Base-by-base conservation (phyloP, 306 rosid genomes). In the Lagenaria siceraria region DNA sequence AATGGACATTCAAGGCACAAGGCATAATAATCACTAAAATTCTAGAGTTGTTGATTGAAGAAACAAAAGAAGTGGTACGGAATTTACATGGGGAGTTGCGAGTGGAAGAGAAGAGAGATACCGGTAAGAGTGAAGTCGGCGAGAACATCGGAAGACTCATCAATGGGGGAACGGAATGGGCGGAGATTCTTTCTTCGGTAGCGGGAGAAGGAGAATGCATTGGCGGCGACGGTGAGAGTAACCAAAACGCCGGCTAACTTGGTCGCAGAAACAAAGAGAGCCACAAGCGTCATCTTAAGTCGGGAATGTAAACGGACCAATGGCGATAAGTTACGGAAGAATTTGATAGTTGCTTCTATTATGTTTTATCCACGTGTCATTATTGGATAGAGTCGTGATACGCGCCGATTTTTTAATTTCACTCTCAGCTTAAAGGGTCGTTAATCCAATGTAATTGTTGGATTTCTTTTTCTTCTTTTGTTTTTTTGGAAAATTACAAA, bases 211-310 rank as follows among this genome's bases (percentile, higher is more conserved):
- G 97, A 88, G 88, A 86, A 85, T 21, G 85, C 97, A 84, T 95
- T 95, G 77, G 90, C 89, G 62, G 97, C 96, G 77, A 92, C 84
- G 78, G 91, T 80, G 81, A 89, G 78, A 1, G 91, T 87, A 7
- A 79, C 84, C 24, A 92, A 27, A 21, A 87, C 77, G 72, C 95
- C 93, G 85, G 92, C 95, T 78, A 94, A 84, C 88, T 94, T 92
- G 19, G 98, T 90, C 8, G 90, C 97, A 6, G 91, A 40, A 36
- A 84, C 60, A 80, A 94, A 94, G 64, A 94, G 81, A 11, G 90
- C 80, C 7, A 80, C 85, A 0, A 87, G 56, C 74, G 96, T 76
- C 98, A 94, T 89, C 25, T 4, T 38, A 42, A 22, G 68, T 19
- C 55, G 3, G n/a, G 21, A 18, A 2, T 2, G 42, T 7, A 7